Percentiles rank a stretch among this genome's conserved stretches.
Evolutionary conservation across 208 protist genomes (phyloP).

Genomic region (Leishmania tropica): DNA sequence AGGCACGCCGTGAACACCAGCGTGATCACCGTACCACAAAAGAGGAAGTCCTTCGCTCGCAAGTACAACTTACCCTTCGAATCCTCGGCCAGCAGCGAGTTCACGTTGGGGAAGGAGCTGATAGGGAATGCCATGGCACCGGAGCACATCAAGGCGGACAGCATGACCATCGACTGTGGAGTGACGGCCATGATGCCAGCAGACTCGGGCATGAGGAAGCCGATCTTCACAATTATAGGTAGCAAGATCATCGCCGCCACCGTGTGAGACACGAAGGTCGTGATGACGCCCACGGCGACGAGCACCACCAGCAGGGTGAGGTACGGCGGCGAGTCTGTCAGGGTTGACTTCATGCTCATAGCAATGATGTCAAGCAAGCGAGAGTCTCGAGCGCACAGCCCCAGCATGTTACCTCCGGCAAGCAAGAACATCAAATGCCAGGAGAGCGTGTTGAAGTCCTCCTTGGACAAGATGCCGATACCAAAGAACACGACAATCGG

Average conservation of each 20-base stretch:
- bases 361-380: conserved; percentile 88
- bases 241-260: conserved; percentile 93
- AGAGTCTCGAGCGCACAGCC: conserved; percentile 85
- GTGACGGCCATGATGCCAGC: conserved; percentile 61
- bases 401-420: conserved; percentile 93
- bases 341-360: conserved; percentile 55
- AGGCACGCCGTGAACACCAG: conserved; percentile 67
- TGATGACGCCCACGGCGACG: conserved; percentile 71
- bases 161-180: conserved; percentile 80
- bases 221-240: conserved; percentile 92
- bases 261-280: conserved; percentile 94
- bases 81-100: conserved; percentile 91
- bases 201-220: conserved; percentile 69
- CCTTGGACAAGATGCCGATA: conserved; percentile 89
- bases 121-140: conserved; percentile 94
- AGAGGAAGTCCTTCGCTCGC: conserved; percentile 89
- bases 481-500: conserved; percentile 94
- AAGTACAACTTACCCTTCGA: conserved; percentile 86
- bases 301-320: conserved; percentile 69
- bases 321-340: conserved; percentile 66
- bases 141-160: conserved; percentile 90
- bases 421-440: conserved; percentile 95
- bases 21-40: conserved; percentile 77
- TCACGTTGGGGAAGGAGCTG: conserved; percentile 96
- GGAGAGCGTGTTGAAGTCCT: conserved; percentile 92